Base-by-base conservation (phyloP, 1,139 yeast genomes). In the Pichia sp. region DNA sequence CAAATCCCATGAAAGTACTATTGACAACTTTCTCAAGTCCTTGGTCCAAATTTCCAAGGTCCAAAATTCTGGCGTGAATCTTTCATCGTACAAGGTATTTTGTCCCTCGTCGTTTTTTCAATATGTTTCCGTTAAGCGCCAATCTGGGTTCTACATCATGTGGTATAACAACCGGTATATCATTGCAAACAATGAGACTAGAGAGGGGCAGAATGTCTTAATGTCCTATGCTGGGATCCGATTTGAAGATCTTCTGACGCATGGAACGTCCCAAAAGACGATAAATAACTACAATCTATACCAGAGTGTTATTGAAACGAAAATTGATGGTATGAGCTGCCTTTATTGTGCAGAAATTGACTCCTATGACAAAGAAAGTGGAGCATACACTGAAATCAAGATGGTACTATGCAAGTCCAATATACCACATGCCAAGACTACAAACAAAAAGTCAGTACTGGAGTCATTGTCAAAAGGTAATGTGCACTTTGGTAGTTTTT, bases 201-300 rank as follows among this genome's bases (percentile, higher is more conserved):
- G 61, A 16, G 47, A 47, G 2, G 52, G 50, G 1, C 60, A 57
- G 48, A 36, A 59, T 51, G 11, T 26, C 1, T 49, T 50, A 34
- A 57, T 57, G 56, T 57, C 59, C 7, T 59, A 56, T 50, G 53
- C 53, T 13, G 63, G 63, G 10, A 60, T 60, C 11, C n/a, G 62
- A 38, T 60, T 60, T 53, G 63, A 60, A 51, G 62, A 60, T 51
- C 36, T 60, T 15, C 16, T 60, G 2, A 54, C 50, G 5, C 44
- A 48, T 36, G 61, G 59, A 5, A 36, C 44, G 0, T 29, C 29
- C 2, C 16, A 26, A 19, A 50, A 50, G 31, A 58, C 61, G 2
- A 4, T 31, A 6, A 42, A 58, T 41, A 60, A 60, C 40, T 32
- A 26, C 8, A 26, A 36, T 5, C 49, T 52, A 31, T 60, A 49